These are phyloP conservation scores for Apophysomyces elegans DNA, from an alignment of 371 early-diverging fungal species.

Conservation along the genomic window DNA sequence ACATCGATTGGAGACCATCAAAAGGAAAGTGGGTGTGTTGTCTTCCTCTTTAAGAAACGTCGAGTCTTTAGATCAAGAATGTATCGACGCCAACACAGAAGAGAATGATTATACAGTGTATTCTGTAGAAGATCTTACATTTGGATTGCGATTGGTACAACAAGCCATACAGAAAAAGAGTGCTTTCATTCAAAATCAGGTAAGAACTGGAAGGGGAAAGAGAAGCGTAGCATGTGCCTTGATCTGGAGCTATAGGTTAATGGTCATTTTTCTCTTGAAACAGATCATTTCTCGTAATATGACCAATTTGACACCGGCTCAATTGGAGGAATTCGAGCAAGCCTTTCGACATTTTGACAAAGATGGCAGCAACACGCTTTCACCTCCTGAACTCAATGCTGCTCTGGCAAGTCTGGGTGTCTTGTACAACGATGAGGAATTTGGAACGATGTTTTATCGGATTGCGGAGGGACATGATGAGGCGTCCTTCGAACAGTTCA, in stretches of 20 bases:
- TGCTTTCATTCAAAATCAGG: slow-evolving; percentile 92
- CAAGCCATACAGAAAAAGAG: slow-evolving; percentile 84
- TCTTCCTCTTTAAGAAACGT: slow-evolving; percentile 61
- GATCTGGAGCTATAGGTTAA: no score
- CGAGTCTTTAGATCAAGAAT: slow-evolving; percentile 68
- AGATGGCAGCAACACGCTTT: slow-evolving; percentile 74
- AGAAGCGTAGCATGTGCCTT: no score
- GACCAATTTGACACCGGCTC: slow-evolving; percentile 91
- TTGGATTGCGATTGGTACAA: slow-evolving; percentile 80
- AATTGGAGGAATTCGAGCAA: slow-evolving; percentile 91
- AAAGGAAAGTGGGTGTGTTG: slow-evolving; percentile 49
- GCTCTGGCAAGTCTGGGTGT: slow-evolving; percentile 87
- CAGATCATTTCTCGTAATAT: slow-evolving; percentile 85
- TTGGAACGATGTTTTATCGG: slow-evolving; percentile 69
- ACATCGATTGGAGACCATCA: slow-evolving; percentile 54
- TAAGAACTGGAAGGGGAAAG: slow-evolving; percentile 22
- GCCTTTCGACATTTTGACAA: slow-evolving; percentile 92
- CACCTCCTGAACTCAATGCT: slow-evolving; percentile 83
- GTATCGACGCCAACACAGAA: slow-evolving; percentile 86
- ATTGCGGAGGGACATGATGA: slow-evolving; percentile 63
- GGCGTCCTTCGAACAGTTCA: slow-evolving; percentile 88
- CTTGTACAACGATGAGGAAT: slow-evolving; percentile 77
- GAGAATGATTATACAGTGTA: slow-evolving; percentile 94
- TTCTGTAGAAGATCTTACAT: slow-evolving; percentile 85
- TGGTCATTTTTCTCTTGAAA: not conserved